Evolutionary conservation across 2,329 filamentous ascomycete species (phyloP).

Genomic region (Paramyrothecium roridum): DNA sequence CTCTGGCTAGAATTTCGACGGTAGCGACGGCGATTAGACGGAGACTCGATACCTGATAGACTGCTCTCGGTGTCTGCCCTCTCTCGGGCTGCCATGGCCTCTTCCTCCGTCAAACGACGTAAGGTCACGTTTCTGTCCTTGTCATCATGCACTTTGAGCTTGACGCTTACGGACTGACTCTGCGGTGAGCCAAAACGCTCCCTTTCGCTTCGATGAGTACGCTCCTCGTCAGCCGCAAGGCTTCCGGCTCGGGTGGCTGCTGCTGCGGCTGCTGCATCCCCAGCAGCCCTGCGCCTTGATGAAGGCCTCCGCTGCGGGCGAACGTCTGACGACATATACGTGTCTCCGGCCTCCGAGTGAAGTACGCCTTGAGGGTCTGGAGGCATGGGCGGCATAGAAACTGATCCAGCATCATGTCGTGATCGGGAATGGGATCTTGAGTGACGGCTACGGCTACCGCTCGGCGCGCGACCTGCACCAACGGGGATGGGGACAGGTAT

Average conservation of each 20-base stretch:
- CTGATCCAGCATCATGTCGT: slow-evolving; percentile 32
- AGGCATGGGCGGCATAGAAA: slow-evolving; percentile 54
- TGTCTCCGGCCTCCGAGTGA: slow-evolving; percentile 24
- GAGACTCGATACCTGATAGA: slow-evolving; percentile 53
- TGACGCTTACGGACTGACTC: slow-evolving; percentile 53
- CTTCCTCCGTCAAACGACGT: slow-evolving; percentile 53
- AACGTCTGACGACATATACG: slow-evolving; percentile 25
- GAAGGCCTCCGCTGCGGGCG: slow-evolving; percentile 39
- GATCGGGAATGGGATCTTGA: slow-evolving; percentile 35
- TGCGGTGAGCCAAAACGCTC: slow-evolving; percentile 36
- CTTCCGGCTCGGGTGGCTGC: slow-evolving; percentile 44
- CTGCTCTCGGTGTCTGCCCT: slow-evolving; percentile 53
- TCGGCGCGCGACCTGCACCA: slow-evolving; percentile 16
- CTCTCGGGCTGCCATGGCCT: slow-evolving; percentile 48
- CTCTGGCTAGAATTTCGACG: slow-evolving; percentile 49
- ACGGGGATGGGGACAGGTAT: slow-evolving; percentile 8
- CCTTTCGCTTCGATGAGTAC: slow-evolving; percentile 26
- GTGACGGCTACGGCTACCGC: slow-evolving; percentile 17
- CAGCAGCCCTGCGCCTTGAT: slow-evolving; percentile 43
- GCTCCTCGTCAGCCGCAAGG: slow-evolving; percentile 45
- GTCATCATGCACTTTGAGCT: slow-evolving; percentile 59
- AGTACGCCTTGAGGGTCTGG: slow-evolving; percentile 45
- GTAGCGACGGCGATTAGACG: slow-evolving; percentile 43
- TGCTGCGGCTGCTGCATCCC: slow-evolving; percentile 39
- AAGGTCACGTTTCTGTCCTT: slow-evolving; percentile 59